Conservation (phyloP, 768 basidiomycete genomes). For the Kwoniella dendrophila region DNA sequence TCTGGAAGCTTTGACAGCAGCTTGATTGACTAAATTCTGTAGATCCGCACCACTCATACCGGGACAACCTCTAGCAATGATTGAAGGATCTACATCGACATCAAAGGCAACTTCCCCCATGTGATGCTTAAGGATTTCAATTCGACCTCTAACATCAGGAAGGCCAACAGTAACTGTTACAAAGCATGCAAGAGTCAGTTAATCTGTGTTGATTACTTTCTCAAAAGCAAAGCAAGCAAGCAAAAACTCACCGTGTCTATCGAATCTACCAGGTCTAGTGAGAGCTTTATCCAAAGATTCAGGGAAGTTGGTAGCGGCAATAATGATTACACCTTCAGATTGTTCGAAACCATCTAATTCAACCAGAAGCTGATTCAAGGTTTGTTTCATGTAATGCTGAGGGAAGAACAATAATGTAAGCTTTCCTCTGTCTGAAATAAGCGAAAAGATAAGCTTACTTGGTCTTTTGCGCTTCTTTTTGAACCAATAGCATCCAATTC, state of each 20-base stretch:
- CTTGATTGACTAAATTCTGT: conserved; percentile 97
- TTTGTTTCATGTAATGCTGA: conserved; percentile 63
- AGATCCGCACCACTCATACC: conserved; percentile 97
- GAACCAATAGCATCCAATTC: conserved; percentile 92
- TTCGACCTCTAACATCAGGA: conserved; percentile 87
- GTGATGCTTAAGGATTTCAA: conserved; percentile 91
- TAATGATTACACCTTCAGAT: conserved; percentile 86
- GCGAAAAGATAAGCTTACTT: conserved; percentile 27
- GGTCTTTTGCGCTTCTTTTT: conserved; percentile 61
- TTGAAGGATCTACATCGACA: conserved; percentile 76
- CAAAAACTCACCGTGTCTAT: conserved; percentile 64
- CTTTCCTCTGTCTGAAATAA: not conserved
- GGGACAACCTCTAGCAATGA: conserved; percentile 89
- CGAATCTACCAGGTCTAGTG: conserved; percentile 94
- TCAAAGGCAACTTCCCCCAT: conserved; percentile 71
- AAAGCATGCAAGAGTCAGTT: not conserved
- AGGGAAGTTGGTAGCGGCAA: conserved; percentile 92
- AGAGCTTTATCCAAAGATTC: conserved; percentile 92
- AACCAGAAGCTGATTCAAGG: conserved; percentile 91
- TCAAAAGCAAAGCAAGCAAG: too few relatives aligned
- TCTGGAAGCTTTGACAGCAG: conserved; percentile 91
- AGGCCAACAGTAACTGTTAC: conserved; percentile 76
- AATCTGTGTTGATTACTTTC: not conserved
- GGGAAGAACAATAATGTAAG: conserved; percentile 60
- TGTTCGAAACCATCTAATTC: conserved; percentile 98